Evolutionary conservation across 2,329 filamentous ascomycete genomes (phyloP), one percentile per base, ranked within the genome.

Genomic region (Cladophialophora psammophila): DNA sequence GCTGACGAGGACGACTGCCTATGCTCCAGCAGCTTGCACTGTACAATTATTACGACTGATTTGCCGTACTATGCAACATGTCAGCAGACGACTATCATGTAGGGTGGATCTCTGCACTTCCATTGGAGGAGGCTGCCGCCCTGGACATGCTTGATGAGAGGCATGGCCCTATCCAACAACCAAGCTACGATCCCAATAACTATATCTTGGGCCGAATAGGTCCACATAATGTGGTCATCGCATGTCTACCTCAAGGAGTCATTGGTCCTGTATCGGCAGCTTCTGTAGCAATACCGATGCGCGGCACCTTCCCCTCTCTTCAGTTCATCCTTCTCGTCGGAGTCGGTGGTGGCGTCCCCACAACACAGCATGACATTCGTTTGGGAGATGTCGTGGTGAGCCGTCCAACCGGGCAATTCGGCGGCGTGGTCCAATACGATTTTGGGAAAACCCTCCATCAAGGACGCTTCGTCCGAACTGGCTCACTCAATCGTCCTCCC

Each of bases 361-460:
- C 18, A 26, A 9, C 35, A 26, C 54, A 57, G 13, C 26, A 31
- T 7, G 74, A 76, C 64, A 74, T 76, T 13, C 71, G 73, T 2
- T 70, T 76, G 3, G 75, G 74, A 15, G 70, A 72, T 35, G 61
- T 69, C 8, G 72, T 72, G 20, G 71, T 75, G 12, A 74, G 73
- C 54, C 20, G 57, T 36, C 73, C 74, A 10, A 63, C 67, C 13
- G 65, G 52, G 1, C 53, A 34, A 0, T 59, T 34, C 5, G 71
- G 71, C 15, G 76, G 76, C 2, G 73, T 76, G 15, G 69, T 77
- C 10, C 75, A 78, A 59, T 76, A 74, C 59, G 75, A 77, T 42
- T 60, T 71, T 18, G 73, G 74, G 2, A 76, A 77, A 64, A 57
- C 64, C 1, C 9, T 73, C 1, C 57, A 35, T 15, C 64, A 71